Conservation (phyloP, 2,329 filamentous ascomycete species). For the Coniochaeta sp. region DNA sequence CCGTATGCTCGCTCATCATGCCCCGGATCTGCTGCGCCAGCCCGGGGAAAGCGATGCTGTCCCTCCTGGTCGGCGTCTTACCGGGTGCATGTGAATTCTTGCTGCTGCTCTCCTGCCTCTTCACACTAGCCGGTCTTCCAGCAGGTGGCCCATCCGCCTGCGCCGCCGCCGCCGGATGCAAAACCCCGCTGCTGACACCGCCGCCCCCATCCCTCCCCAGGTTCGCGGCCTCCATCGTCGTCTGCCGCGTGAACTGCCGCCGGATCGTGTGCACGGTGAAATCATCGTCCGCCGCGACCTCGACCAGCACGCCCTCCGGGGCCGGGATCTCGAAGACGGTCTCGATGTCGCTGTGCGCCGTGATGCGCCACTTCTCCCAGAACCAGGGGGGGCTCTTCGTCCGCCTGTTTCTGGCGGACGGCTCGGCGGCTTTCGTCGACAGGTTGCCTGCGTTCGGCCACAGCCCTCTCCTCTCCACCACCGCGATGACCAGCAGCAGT, state of each 20-base stretch:
- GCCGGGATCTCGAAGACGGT: conserved; percentile 67
- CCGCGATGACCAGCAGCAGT: conserved; percentile 62
- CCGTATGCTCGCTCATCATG: conserved; percentile 39
- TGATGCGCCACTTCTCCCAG: conserved; percentile 63
- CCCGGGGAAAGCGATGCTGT: conserved; percentile 49
- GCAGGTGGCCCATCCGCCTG: background rate
- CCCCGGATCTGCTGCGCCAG: conserved; percentile 42
- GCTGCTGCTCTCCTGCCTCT: conserved; percentile 2
- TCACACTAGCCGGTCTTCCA: background rate
- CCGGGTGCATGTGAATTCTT: background rate
- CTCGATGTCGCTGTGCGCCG: conserved; percentile 64
- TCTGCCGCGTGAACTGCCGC: conserved; percentile 44
- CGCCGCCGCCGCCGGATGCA: conserved; percentile 4
- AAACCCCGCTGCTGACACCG: conserved; percentile 7
- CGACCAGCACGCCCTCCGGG: conserved; percentile 51
- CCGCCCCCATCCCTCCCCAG: background rate
- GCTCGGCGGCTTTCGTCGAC: conserved; percentile 7
- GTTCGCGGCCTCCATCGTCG: conserved; percentile 25
- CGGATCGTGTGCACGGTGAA: conserved; percentile 51
- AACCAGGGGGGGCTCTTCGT: conserved; percentile 33
- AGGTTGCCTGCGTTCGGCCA: conserved; percentile 38
- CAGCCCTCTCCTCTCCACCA: conserved; percentile 62
- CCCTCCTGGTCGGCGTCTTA: conserved; percentile 36
- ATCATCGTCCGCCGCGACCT: conserved; percentile 53
- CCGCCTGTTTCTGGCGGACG: background rate